Base-by-base conservation (phyloP, 768 basidiomycete genomes). In the Strobilomyces echinocephalus region DNA sequence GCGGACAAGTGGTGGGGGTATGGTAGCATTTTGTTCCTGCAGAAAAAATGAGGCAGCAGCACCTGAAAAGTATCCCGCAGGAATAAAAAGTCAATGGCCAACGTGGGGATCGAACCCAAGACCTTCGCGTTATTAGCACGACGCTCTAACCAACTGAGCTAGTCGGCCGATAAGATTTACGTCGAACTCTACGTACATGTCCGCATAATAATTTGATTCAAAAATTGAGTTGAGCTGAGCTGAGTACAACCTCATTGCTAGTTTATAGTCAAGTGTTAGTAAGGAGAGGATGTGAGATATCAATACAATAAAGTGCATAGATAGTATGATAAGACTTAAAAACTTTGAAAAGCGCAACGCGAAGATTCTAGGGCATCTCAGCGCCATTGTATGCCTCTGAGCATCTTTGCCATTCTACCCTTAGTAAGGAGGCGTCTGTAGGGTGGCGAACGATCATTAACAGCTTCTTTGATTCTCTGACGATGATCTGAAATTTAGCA, bases 51-150 rank as follows among this genome's bases (percentile, higher is more conserved):
- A n/a, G n/a, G n/a, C n/a, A n/a, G n/a, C n/a, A n/a, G n/a, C n/a
- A n/a, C n/a, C n/a, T n/a, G n/a, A n/a, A n/a, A n/a, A n/a, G n/a
- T n/a, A n/a, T n/a, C n/a, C n/a, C n/a, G n/a, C n/a, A n/a, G n/a
- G n/a, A n/a, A n/a, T 24, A 24, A 24, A 24, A 24, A 24, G 24
- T 24, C 4, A 4, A 24, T 24, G 24, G 24, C 82, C 82, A 82
- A 80, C 80, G 78, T 83, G 82, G 82, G 83, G 82, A 76, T 84
- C 82, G 83, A 84, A 85, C 82, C 83, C 82, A 85, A 79, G 83
- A 83, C 84, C 64, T 66, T 66, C 66, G 64, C 66, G 66, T 68
- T 66, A 66, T 66, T 66, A 66, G 64, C 64, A 66, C 64, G 64
- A 66, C 65, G 64, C 64, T 66, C 64, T 66, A 66, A 66, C 64